Conservation (phyloP, 192 early-diverging fungal species). For the Coemansia sp. region DNA sequence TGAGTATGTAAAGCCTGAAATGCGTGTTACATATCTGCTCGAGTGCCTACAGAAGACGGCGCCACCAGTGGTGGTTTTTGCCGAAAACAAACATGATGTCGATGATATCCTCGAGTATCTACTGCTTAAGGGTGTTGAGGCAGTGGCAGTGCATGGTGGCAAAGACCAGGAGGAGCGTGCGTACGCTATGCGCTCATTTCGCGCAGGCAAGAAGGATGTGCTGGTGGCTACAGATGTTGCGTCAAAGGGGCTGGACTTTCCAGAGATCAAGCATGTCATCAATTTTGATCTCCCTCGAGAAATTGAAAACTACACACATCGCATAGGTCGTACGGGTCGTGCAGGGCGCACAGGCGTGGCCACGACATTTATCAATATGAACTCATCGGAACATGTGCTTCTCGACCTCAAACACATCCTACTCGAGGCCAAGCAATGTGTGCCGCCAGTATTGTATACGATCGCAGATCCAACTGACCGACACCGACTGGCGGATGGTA, state of each 20-base stretch:
- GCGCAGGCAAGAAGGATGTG: slow-evolving; percentile 89
- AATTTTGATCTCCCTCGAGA: slow-evolving; percentile 99
- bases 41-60: slow-evolving; percentile 97
- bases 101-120: slow-evolving; percentile 98
- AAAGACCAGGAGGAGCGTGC: slow-evolving; percentile 98
- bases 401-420: slow-evolving; percentile 93
- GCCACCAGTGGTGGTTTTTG: slow-evolving; percentile 94
- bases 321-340: slow-evolving; percentile 97
- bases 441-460: slow-evolving; percentile 82
- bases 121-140: slow-evolving; percentile 90
- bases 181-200: slow-evolving; percentile 90
- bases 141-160: slow-evolving; percentile 92
- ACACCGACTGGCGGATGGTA: slow-evolving; percentile 71
- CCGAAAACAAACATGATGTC: slow-evolving; percentile 98
- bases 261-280: slow-evolving; percentile 96
- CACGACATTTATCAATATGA: slow-evolving; percentile 94
- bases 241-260: slow-evolving; percentile 94
- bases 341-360: slow-evolving; percentile 95
- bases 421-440: slow-evolving; percentile 86
- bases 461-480: slow-evolving; percentile 88
- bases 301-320: slow-evolving; percentile 98
- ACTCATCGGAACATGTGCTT: slow-evolving; percentile 89
- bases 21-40: slow-evolving; percentile 90
- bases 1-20: slow-evolving; percentile 95
- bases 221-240: slow-evolving; percentile 97